Base-by-base conservation (phyloP, 257 asterid genomes). In the Cinchona pubescens region DNA sequence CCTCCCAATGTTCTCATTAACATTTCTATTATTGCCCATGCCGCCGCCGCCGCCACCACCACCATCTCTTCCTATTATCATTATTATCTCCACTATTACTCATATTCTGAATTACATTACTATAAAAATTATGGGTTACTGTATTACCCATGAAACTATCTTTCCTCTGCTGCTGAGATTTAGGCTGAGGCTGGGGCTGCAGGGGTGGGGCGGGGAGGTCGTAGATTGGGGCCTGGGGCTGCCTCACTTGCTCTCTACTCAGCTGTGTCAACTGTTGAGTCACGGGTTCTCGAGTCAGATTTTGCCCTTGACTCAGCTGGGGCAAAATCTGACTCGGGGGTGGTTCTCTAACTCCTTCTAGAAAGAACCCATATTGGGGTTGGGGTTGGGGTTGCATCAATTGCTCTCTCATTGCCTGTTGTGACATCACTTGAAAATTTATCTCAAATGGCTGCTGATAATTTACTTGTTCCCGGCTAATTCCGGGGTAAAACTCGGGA, bases 401-500 rank as follows among this genome's bases (percentile, higher is more conserved):
- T 48, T 77, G 80, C 37, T 70, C 80, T 61, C 80, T 51, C 51
- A 72, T 29, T 77, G 72, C 76, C 34, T 77, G 80, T 63, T 76
- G 72, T 0, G 69, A 67, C 73, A 73, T 73, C 30, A 73, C 69
- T 45, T 73, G 76, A 64, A 73, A 73, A 49, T 60, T 73, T 15
- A 73, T 73, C 69, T 67, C 78, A 67, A 66, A 79, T 1, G 82
- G 82, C 78, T 73, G 82, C 78, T 73, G 82, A 66, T 32, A 73
- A 63, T 73, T 79, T 4, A 79, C 15, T 18, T 73, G 82, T 29
- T 79, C 82, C 58, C 82, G 70, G 37, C 35, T 65, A 0, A 72
- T 56, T 19, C 82, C 82, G 21, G 78, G 82, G 75, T 58, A 67
- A 67, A 72, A 79, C 37, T 78, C 78, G 23, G 75, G 9, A 46